Evolutionary conservation across 176 grass and related monocot genomes (phyloP), one percentile per base, ranked within the genome.

Genomic region (Eleusine coracana): DNA sequence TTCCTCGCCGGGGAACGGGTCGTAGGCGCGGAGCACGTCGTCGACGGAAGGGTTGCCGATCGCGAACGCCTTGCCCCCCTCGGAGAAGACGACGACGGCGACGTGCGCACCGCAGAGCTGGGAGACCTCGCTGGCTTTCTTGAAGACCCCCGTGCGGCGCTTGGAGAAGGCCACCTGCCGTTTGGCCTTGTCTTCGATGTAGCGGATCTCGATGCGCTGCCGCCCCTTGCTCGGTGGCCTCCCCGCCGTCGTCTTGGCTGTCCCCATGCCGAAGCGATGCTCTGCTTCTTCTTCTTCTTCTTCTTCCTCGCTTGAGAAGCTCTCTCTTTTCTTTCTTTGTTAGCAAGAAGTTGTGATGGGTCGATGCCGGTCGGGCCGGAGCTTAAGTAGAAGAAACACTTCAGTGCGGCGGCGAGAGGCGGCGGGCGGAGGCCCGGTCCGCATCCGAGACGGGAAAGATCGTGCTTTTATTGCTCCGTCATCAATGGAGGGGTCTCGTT

Each of bases 101-200:
- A 96, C 55, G 31, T 74, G 52, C 27, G 83, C 81, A 62, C 68
- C 86, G 73, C 88, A 91, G 48, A 89, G 90, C 83, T 79, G 78
- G 38, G 74, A 46, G 10, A 93, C 63, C 68, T 96, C 94, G 52
- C 73, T 82, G 16, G 81, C 81, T 77, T 96, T 96, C 83, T 96
- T 96, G 3, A 89, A 84, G 14, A 84, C 46, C 13, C 86, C 89
- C 31, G 66, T 81, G n/a, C 67, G 76, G 49, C 89, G 77, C 78
- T 88, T 92, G 40, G 86, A 87, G 68, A 62, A 87, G 40, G 54
- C 77, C 0, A 87, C 85, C 40, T 81, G 80, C 7, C 81, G 56
- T 1, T 10, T 50, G 21, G 23, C 52, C 25, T 64, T 49, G 54
- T 88, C 25, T 5, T 76, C 42, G 69, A 91, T 87, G 70, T 7